Conservation (phyloP, 2,329 filamentous ascomycete species). For the Diaporthe aspalathi region DNA sequence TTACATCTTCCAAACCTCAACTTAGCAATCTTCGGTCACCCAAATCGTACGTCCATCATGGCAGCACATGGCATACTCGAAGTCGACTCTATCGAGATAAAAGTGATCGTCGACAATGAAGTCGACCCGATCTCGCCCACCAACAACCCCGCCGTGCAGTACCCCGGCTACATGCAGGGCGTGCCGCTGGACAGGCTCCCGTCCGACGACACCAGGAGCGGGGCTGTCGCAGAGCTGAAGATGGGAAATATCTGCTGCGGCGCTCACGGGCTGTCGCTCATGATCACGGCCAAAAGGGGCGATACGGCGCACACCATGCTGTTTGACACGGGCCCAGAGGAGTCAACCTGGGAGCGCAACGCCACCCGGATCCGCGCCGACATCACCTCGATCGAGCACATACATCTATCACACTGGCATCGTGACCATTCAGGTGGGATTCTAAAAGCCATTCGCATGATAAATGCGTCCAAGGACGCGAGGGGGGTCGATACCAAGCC, state of each 20-base stretch:
- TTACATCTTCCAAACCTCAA: background rate
- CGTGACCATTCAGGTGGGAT: constrained; percentile 66
- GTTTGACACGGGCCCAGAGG: constrained; percentile 66
- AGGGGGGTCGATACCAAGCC: constrained; percentile 39
- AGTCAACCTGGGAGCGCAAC: constrained; percentile 62
- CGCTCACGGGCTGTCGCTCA: constrained; percentile 64
- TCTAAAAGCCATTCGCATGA: constrained; percentile 59
- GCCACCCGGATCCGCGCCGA: constrained; percentile 55
- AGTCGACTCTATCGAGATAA: constrained; percentile 55
- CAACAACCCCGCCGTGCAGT: constrained; percentile 55
- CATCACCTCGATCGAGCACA: constrained; percentile 56
- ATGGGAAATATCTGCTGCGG: constrained; percentile 65
- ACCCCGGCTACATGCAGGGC: constrained; percentile 55
- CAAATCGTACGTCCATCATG: background rate
- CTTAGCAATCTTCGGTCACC: background rate
- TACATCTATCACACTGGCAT: constrained; percentile 66
- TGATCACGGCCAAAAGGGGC: constrained; percentile 61
- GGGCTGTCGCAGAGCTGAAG: constrained; percentile 56
- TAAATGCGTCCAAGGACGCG: constrained; percentile 53
- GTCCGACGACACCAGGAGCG: constrained; percentile 51
- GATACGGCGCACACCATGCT: constrained; percentile 58
- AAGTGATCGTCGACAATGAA: constrained; percentile 66
- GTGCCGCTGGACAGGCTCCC: constrained; percentile 52
- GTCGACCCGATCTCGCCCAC: constrained; percentile 63
- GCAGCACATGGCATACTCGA: constrained; percentile 40